Base-by-base conservation (phyloP, 1,139 yeast species). In the Martiniozyma asiatica region DNA sequence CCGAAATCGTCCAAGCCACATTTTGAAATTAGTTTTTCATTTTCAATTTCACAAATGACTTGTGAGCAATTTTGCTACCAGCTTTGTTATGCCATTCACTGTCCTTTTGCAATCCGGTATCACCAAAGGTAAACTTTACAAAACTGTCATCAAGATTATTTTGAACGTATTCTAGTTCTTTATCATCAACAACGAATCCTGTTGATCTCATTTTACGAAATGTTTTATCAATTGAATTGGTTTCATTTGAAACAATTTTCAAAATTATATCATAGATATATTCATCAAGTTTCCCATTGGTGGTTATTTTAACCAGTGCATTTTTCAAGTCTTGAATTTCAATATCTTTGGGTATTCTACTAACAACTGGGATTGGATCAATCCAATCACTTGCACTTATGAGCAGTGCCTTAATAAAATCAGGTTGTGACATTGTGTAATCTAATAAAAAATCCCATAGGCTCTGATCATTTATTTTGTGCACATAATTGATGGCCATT, bases 401-500 rank as follows among this genome's bases (percentile, higher is more conserved):
- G 34, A 89, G 65, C 30, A 89, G 60, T 3, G 81, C 79, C 38
- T 72, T 70, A 33, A 87, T 76, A 48, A 82, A 85, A 11, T 62
- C 60, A 0, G 95, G 92, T 42, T 74, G 73, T 26, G 66, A 63
- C 58, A 77, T 64, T 13, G 94, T 76, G 49, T 77, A 74, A 12
- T 70, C 73, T 9, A 87, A 57, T 36, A 89, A 60, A 27, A 74
- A 72, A 27, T 72, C 72, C 94, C 96, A 87, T 8, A 85, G 59
- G 13, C 81, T 93, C 20, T 60, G 55, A 43, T 82, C 93, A 32
- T 76, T 73, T 40, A 79, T 74, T 11, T 66, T 63, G 35, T 68
- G 73, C 2, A 92, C 94, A 62, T 85, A 89, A 12, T 65, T 68
- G 21, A 89, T 80, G 0, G 97, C 97, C 43, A 70, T 65, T 24